phyloP scores from a whole-genome alignment of 495 filamentous ascomycete genomes.

The Penicillium lagena region DNA sequence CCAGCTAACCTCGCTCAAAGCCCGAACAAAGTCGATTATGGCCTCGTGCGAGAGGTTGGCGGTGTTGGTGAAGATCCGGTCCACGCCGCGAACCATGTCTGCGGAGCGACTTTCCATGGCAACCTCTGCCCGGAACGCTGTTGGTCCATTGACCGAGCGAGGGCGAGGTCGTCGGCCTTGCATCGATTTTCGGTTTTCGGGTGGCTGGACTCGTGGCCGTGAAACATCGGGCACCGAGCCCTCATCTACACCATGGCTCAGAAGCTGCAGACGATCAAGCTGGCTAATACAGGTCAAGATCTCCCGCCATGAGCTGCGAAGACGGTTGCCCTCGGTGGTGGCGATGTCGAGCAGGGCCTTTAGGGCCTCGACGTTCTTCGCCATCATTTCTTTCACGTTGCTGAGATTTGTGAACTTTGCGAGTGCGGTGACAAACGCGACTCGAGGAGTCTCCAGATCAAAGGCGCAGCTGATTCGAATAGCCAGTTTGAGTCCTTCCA shows the following conservation, averaged over 20 bases:
- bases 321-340: conserved; percentile 80
- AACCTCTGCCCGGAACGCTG: conserved; percentile 74
- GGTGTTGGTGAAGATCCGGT: conserved; percentile 93
- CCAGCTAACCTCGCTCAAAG: conserved; percentile 95
- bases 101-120: conserved; percentile 87
- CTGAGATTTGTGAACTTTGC: conserved; percentile 93
- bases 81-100: conserved; percentile 86
- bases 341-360: conserved; percentile 87
- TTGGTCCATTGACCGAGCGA: conserved; percentile 55
- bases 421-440: conserved; percentile 89
- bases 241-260: conserved; percentile 89
- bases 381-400: conserved; percentile 90
- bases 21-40: conserved; percentile 94
- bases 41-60: conserved; percentile 89
- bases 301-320: conserved; percentile 90
- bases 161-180: conserved; percentile 60
- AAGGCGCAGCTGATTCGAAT: conserved; percentile 92
- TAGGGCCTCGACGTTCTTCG: conserved; percentile 92
- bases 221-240: conserved; percentile 88
- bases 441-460: conserved; percentile 80
- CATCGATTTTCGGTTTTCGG: conserved; percentile 51
- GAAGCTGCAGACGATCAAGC: conserved; percentile 91
- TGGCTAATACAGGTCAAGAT: conserved; percentile 94
- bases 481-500: conserved; percentile 91
- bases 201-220: conserved; percentile 43